Evolutionary conservation across 1,284 basidiomycete species (phyloP), one percentile per base, ranked within the genome.

Genomic region (Austroboletus novae-zelandiae): DNA sequence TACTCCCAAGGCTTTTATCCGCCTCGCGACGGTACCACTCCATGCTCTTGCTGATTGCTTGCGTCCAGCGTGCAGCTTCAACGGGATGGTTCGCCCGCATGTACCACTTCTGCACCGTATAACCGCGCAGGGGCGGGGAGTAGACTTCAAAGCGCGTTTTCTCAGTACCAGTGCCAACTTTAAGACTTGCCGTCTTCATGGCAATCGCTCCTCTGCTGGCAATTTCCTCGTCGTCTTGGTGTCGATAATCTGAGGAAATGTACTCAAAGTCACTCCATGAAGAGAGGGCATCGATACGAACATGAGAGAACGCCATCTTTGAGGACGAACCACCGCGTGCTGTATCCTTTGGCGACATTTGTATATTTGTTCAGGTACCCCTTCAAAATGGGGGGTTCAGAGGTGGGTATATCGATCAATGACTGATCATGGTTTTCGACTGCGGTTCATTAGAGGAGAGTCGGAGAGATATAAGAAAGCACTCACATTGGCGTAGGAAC

Each of bases 251-350:
- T 91, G 23, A n/a, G n/a, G 52, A 40, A 45, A 45, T 45, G 30
- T 13, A 35, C 25, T 58, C n/a, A 53, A 37, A 45, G 43, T 34
- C 35, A 20, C 20, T 39, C 27, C 50, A 36, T 43, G 4, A 25
- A 5, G 17, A 45, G 23, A 44, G 7, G 40, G 45, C 23, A 39
- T n/a, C 40, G 42, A 31, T 9, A 76, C 84, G 36, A 64, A 88
- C 91, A 94, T 27, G 89, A 91, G 11, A 96, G 71, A 31, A 89
- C 76, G 6, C 94, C 96, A 54, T 91, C 83, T 60, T 91, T 85
- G 35, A 98, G 79, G 0, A 98, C 94, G 63, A 98, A 97, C 94
- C 95, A 98, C 0, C 96, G 79, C 0, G 90, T 90, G 59, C 87
- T 89, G 71, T 95, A 98, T 0, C 96, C 94, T 58, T 85, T 84